Percentiles rank a stretch among this genome's conserved stretches.
Evolutionary conservation across 305 asterid genomes (phyloP).

Genomic region (Striga hermonthica): DNA sequence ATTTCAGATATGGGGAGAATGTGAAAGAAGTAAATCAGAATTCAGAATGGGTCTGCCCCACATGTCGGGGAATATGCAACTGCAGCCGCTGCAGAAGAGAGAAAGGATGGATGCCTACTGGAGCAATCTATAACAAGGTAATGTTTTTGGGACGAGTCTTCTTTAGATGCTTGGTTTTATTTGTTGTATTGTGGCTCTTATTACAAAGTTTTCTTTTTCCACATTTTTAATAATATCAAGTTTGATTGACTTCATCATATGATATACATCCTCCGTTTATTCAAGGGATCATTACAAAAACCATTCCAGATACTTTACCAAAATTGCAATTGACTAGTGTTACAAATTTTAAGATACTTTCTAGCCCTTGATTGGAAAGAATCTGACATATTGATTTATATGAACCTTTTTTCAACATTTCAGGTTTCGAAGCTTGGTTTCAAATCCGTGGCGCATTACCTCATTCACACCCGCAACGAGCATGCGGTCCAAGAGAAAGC

Average conservation of each 20-base stretch:
- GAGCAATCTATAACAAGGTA: constrained; percentile 52
- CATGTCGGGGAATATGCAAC: constrained; percentile 73
- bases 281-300: not conserved
- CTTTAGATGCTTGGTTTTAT: constrained; percentile 1
- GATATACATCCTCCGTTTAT: not conserved
- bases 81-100: constrained; percentile 66
- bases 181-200: not conserved
- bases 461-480: constrained; percentile 37
- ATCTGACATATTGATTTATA: not conserved
- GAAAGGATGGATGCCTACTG: constrained; percentile 67
- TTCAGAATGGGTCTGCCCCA: constrained; percentile 64
- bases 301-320: too few relatives aligned
- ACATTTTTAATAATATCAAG: constrained; percentile 5
- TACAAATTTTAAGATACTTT: too few relatives aligned
- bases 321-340: too few relatives aligned
- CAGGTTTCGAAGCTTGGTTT: constrained; percentile 49
- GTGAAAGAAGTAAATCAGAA: constrained; percentile 55
- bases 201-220: not conserved
- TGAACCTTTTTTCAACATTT: constrained; percentile 1
- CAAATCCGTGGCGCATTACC: constrained; percentile 72
- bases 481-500: constrained; percentile 25
- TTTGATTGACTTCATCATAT: not conserved
- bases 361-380: not conserved
- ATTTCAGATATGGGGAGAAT: constrained; percentile 68
- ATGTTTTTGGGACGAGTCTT: constrained; percentile 16